Base-by-base conservation (phyloP, 2,329 filamentous ascomycete species). In the Diplocarpon rosae region DNA sequence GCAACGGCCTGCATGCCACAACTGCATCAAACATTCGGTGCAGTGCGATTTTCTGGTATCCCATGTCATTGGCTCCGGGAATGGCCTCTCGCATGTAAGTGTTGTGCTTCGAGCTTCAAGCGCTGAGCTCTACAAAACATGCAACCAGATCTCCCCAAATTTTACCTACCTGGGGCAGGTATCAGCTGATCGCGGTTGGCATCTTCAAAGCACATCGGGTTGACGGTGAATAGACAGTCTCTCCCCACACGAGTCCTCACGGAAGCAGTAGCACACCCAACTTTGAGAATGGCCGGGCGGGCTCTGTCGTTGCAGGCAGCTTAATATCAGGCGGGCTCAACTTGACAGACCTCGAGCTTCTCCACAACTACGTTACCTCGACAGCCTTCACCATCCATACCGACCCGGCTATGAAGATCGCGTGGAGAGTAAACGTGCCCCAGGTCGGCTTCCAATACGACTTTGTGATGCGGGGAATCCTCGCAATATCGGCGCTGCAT, bases 311-410 rank as follows among this genome's bases (percentile, higher is more conserved):
- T 30, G 36, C 16, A 4, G 28, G 14, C 1, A 35, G 14, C 20
- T 11, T 31, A 30, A 8, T 24, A 29, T 34, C 43, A 27, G 31
- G 35, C n/a, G 36, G 27, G 5, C 53, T 68, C 14, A 66, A 67
- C 17, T 50, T 70, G 1, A 53, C 65, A 10, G 69, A 75, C 37
- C 62, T 75, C 8, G 70, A 75, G 50, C 64, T 76, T 1, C 61
- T 76, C 6, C 70, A 76, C 52, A 70, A 76, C 57, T 76, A 66
- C 50, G 66, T 65, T 36, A 69, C 66, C 0, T 66, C 65, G 9
- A 76, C 72, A 0, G 66, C 65, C 41, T 59, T 63, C n/a, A 73
- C 71, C 0, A 57, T 75, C 2, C 65, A 66, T 4, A 59, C 58
- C 6, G 64, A 69, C 31, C 59, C 65, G 0, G 51, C 59, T 6